Evolutionary conservation across 1,284 basidiomycete genomes (phyloP).

Genomic region (Papiliotrema terrestris): DNA sequence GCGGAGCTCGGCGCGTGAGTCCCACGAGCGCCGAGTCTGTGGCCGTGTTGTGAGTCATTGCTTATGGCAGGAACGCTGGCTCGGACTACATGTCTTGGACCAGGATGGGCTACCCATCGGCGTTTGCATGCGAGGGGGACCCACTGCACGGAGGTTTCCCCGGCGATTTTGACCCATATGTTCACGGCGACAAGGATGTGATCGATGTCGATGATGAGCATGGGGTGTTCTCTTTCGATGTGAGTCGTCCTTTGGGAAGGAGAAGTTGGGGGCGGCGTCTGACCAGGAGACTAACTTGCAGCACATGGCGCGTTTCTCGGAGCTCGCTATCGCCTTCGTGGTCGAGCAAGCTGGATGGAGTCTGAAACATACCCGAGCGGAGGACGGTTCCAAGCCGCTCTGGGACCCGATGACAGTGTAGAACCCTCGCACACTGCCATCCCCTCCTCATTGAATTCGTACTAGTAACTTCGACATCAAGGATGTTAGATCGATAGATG

Average conservation of each 20-base stretch:
- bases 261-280: not conserved
- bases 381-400: not conserved
- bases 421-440: too few relatives aligned
- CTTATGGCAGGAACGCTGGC: conserved; percentile 10
- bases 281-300: not conserved
- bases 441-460: too few relatives aligned
- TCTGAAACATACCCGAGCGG: conserved; percentile 13
- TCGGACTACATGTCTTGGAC: conserved; percentile 31
- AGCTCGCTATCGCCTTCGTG: conserved; percentile 25
- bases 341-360: conserved; percentile 27
- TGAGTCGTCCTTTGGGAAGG: conserved; percentile 6
- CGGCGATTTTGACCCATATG: conserved; percentile 24
- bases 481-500: too few relatives aligned
- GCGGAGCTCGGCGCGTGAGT: conserved; percentile 12
- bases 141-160: conserved; percentile 9
- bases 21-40: not conserved
- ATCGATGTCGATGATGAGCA: conserved; percentile 27
- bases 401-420: not conserved
- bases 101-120: conserved; percentile 17
- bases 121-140: conserved; percentile 24
- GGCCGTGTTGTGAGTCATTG: too few relatives aligned
- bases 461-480: too few relatives aligned
- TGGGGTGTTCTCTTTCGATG: conserved; percentile 22
- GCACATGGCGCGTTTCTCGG: conserved; percentile 23
- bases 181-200: conserved; percentile 24